Evolutionary conservation across 2,329 filamentous ascomycete species (phyloP).

Genomic region (Sporothrix variecibatus): DNA sequence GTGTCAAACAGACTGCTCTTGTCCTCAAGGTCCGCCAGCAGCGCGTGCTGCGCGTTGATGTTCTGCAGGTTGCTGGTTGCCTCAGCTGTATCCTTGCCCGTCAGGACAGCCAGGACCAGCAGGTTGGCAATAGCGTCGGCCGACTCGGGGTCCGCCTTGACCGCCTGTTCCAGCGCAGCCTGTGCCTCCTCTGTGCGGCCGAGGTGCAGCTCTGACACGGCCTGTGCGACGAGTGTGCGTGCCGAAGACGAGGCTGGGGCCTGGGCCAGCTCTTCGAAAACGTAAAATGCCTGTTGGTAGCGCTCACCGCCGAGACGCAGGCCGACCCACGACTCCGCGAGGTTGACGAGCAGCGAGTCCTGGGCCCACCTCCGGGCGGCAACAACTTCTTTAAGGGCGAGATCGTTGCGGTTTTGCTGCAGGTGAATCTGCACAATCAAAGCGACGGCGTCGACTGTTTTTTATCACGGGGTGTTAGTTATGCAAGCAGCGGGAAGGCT

Average conservation of each 20-base stretch:
- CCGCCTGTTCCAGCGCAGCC: slow-evolving; percentile 76
- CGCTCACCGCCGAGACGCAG: slow-evolving; percentile 87
- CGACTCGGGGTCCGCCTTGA: slow-evolving; percentile 71
- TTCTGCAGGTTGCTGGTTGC: slow-evolving; percentile 56
- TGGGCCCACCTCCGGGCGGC: slow-evolving; percentile 91
- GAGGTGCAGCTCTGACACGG: slow-evolving; percentile 87
- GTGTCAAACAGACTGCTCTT: slow-evolving; percentile 88
- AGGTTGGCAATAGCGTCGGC: slow-evolving; percentile 79
- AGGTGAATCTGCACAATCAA: slow-evolving; percentile 91
- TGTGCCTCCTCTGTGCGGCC: slow-evolving; percentile 88
- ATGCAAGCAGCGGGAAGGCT: no score
- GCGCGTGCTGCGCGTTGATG: slow-evolving; percentile 65
- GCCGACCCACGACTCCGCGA: slow-evolving; percentile 94
- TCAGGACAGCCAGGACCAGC: slow-evolving; percentile 75
- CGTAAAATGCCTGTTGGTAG: slow-evolving; percentile 96
- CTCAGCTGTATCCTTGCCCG: slow-evolving; percentile 69
- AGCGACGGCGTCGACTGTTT: slow-evolving; percentile 75
- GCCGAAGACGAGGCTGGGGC: slow-evolving; percentile 77
- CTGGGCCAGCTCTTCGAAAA: slow-evolving; percentile 93
- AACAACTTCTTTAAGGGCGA: slow-evolving; percentile 85
- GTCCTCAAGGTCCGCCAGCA: slow-evolving; percentile 74
- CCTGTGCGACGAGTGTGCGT: slow-evolving; percentile 79
- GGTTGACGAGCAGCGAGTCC: slow-evolving; percentile 87
- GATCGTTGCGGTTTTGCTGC: slow-evolving; percentile 85
- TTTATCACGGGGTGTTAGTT: no score